A percentile compares a stretch with the other conserved stretches of the same genome.
phyloP scores from a whole-genome alignment of 441 rosid genomes.

The Capsella rubella region DNA sequence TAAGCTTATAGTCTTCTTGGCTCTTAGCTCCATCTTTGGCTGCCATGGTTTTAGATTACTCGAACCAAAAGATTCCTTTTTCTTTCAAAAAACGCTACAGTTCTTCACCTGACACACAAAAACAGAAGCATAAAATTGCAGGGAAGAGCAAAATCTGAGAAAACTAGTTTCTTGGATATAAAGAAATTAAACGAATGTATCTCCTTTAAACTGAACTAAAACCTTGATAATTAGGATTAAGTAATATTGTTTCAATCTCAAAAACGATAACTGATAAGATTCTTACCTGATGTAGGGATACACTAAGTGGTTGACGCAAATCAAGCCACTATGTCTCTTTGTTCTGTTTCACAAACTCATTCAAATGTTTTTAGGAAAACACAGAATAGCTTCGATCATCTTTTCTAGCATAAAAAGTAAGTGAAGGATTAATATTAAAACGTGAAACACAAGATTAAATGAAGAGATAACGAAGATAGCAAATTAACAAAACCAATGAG shows the following conservation, averaged over 20 bases:
- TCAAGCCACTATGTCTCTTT: slow-evolving; percentile 8
- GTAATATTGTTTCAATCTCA: background rate
- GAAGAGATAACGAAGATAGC: background rate
- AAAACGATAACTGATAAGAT: background rate
- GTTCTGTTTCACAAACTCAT: slow-evolving; percentile 15
- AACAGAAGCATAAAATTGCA: background rate
- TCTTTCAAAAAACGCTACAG: background rate
- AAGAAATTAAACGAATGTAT: slow-evolving; percentile 21
- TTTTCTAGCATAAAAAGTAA: background rate
- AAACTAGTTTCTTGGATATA: slow-evolving; percentile 22
- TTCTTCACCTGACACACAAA: slow-evolving; percentile 20
- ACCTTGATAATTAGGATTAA: background rate
- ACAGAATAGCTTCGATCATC: slow-evolving; percentile 9
- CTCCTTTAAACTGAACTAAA: background rate
- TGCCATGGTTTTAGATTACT: slow-evolving; percentile 51
- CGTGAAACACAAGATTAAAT: background rate
- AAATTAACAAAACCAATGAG: background rate
- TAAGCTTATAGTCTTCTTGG: slow-evolving; percentile 83
- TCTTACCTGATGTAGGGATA: slow-evolving; percentile 1
- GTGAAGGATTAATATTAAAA: slow-evolving; percentile 6
- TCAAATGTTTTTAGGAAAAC: slow-evolving; percentile 13
- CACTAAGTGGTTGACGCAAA: slow-evolving; percentile 14
- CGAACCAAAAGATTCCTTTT: background rate
- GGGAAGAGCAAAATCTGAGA: background rate
- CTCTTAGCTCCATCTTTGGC: slow-evolving; percentile 53